Evolutionary conservation across 768 basidiomycete species (phyloP).

Genomic region (Russula sp.): DNA sequence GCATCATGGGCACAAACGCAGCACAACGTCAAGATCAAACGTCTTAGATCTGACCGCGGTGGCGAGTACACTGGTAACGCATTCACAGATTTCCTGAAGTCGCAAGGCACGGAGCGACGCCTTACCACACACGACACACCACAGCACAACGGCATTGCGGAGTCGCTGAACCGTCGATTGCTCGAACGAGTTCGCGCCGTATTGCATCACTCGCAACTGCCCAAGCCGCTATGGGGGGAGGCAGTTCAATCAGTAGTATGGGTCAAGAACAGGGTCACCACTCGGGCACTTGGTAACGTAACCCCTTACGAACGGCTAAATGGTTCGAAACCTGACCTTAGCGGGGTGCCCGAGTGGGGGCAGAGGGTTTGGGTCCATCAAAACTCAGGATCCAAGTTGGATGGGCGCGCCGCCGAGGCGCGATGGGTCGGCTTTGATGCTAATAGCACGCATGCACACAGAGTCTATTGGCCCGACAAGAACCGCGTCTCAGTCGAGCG

Average conservation of each 20-base stretch:
- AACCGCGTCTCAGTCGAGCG: background rate
- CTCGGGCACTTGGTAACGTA: conserved; percentile 24
- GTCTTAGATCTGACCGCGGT: background rate
- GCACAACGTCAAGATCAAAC: background rate
- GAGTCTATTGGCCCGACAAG: background rate
- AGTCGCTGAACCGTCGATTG: conserved; percentile 34
- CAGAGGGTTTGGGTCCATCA: conserved; percentile 3
- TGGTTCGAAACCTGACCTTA: conserved; percentile 13
- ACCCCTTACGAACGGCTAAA: conserved; percentile 22
- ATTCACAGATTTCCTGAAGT: background rate
- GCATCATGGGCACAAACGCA: background rate
- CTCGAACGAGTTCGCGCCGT: conserved; percentile 26
- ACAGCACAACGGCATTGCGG: conserved; percentile 35
- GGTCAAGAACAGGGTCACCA: conserved; percentile 25
- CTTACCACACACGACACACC: background rate
- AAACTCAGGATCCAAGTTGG: background rate
- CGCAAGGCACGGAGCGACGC: background rate
- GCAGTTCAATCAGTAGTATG: conserved; percentile 28
- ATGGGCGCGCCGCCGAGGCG: background rate
- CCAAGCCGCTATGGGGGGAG: conserved; percentile 3
- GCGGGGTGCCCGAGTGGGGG: background rate
- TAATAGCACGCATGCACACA: background rate
- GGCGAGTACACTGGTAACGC: background rate
- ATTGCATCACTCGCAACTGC: background rate
- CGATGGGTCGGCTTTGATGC: background rate